Base-by-base conservation (phyloP, 2,329 filamentous ascomycete species). In the Cordyceps cicadae region DNA sequence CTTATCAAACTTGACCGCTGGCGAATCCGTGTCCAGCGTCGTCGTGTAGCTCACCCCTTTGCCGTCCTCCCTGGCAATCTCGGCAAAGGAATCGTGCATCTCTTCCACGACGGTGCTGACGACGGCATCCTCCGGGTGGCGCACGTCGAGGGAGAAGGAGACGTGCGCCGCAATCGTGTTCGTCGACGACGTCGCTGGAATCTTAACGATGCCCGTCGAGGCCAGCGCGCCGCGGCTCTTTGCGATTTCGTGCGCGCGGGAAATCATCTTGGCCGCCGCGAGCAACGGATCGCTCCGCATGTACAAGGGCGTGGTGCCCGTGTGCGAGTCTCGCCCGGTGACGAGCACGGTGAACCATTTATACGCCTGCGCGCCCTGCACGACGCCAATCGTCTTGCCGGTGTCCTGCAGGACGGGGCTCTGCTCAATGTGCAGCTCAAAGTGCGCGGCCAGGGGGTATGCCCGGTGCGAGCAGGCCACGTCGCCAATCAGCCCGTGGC, bases 351-450 rank as follows among this genome's bases (percentile, higher is more conserved):
- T 70, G 29, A 70, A 65, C 71, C 71, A 73, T 32, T 66, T 66
- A 54, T 72, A 72, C 0, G 66, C 70, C 62, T 74, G 71, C 1
- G 67, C 67, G n/a, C 70, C 70, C 12, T 66, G 64, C 7, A 73
- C 71, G 14, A 72, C 70, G 9, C 71, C 71, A 46, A 73, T 67
- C 45, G 64, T 68, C 37, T 62, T 67, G 0, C 63, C 62, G 1
- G 63, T 61, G 8, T 64, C 62, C 55, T 92, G 86, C 1, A 95
- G 79, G 39, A 90, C 83, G 0, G 89, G 89, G 0, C 89, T 89
- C 70, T 95, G 91, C 70, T 95, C 90, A 58, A 93, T 93, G 69
- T 94, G 90, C 11, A 94, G 79, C 71, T 93, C 89, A 67, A 93
- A 92, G 71, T 93, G 89, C 1, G 88, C 89, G 0, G 83, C 86